Evolutionary conservation across 768 basidiomycete genomes (phyloP).

Genomic region (Kwoniella dendrophila): DNA sequence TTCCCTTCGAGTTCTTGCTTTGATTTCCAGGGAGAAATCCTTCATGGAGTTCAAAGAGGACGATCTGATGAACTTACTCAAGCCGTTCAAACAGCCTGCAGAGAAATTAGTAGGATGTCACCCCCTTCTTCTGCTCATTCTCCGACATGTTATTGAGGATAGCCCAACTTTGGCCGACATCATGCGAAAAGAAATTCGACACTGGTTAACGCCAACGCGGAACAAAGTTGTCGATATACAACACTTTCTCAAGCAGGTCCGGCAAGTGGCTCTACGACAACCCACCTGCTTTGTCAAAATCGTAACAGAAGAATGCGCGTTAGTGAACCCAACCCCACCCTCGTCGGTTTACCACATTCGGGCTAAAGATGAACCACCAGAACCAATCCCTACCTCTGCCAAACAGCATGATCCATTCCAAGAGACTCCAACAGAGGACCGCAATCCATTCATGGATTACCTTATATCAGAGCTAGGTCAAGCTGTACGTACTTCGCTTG

Average conservation of each 20-base stretch:
- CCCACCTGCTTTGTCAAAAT: slow-evolving; percentile 73
- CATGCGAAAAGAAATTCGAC: slow-evolving; percentile 81
- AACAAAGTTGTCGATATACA: slow-evolving; percentile 65
- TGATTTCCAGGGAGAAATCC: slow-evolving; percentile 68
- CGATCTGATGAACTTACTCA: slow-evolving; percentile 68
- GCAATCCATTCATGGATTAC: slow-evolving; percentile 19
- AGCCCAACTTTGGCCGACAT: slow-evolving; percentile 63
- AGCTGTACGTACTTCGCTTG: slow-evolving; percentile 10
- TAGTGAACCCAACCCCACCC: slow-evolving; percentile 67
- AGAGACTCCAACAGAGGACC: background rate
- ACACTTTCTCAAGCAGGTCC: slow-evolving; percentile 74
- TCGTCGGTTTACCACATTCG: slow-evolving; percentile 63
- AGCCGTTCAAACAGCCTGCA: slow-evolving; percentile 64
- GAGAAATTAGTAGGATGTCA: slow-evolving; percentile 68
- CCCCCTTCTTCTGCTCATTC: slow-evolving; percentile 78
- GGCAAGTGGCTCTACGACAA: slow-evolving; percentile 78
- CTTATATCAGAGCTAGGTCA: slow-evolving; percentile 19
- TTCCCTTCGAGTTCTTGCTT: slow-evolving; percentile 75
- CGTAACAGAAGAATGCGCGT: slow-evolving; percentile 69
- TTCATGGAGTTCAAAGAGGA: slow-evolving; percentile 54
- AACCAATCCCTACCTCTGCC: background rate
- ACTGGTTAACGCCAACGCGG: slow-evolving; percentile 75
- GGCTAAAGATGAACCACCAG: slow-evolving; percentile 58
- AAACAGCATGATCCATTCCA: slow-evolving; percentile 29
- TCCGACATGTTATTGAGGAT: slow-evolving; percentile 92